phyloP scores from a whole-genome alignment of 495 filamentous ascomycete species.

The Aspergillus sclerotioniger region DNA sequence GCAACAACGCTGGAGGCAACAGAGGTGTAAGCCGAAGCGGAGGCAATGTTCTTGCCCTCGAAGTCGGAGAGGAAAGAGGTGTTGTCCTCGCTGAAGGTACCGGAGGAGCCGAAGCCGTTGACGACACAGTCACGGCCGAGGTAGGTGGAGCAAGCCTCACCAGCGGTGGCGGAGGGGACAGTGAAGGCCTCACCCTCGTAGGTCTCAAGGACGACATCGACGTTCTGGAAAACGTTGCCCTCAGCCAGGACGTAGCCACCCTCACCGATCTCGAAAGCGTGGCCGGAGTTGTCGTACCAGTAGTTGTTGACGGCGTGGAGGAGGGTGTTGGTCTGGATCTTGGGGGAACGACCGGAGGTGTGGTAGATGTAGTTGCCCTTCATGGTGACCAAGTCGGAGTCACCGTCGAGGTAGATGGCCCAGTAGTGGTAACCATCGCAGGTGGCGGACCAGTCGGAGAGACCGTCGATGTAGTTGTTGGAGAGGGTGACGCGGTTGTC shows the following conservation, averaged over 20 bases:
- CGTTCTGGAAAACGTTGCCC: constrained; percentile 57
- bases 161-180: constrained; percentile 29
- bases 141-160: constrained; percentile 37
- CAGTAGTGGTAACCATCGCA: constrained; percentile 50
- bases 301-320: constrained; percentile 58
- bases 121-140: constrained; percentile 45
- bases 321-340: constrained; percentile 42
- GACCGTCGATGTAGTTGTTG: constrained; percentile 47
- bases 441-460: constrained; percentile 37
- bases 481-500: constrained; percentile 45
- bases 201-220: constrained; percentile 30
- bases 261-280: constrained; percentile 55
- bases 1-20: constrained; percentile 23
- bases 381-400: constrained; percentile 42
- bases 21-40: constrained; percentile 28
- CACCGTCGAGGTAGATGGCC: constrained; percentile 42
- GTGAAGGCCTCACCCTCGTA: constrained; percentile 43
- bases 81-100: constrained; percentile 27
- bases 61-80: constrained; percentile 42
- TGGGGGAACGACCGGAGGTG: constrained; percentile 42
- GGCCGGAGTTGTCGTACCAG: constrained; percentile 51
- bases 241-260: constrained; percentile 54
- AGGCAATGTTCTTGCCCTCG: constrained; percentile 36
- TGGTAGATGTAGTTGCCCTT: constrained; percentile 50
- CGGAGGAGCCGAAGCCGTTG: constrained; percentile 48